Percentiles rank a stretch among this genome's conserved stretches.
Evolutionary conservation across 2,329 filamentous ascomycete genomes (phyloP).

Genomic region (Beauveria sp.): DNA sequence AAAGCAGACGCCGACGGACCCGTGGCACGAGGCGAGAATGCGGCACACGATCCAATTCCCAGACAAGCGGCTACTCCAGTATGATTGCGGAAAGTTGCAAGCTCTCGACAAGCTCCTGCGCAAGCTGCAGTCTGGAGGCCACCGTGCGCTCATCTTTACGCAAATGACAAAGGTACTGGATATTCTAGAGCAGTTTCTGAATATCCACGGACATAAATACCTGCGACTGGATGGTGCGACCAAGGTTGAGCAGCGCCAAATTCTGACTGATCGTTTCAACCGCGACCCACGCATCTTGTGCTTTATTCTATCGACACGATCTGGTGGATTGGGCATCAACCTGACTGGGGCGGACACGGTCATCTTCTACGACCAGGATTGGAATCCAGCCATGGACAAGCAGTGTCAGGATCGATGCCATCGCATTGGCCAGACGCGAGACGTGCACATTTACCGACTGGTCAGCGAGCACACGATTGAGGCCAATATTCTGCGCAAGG

Average conservation of each 20-base stretch:
- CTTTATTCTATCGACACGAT: slow-evolving; percentile 92
- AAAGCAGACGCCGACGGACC: slow-evolving; percentile 56
- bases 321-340: slow-evolving; percentile 92
- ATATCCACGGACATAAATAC: slow-evolving; percentile 96
- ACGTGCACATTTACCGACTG: slow-evolving; percentile 95
- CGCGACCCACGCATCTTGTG: slow-evolving; percentile 85
- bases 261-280: slow-evolving; percentile 95
- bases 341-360: slow-evolving; percentile 94
- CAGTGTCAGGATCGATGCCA: slow-evolving; percentile 97
- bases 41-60: slow-evolving; percentile 93
- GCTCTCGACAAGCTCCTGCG: slow-evolving; percentile 79
- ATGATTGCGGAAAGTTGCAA: slow-evolving; percentile 95
- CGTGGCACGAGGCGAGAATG: slow-evolving; percentile 91
- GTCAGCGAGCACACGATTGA: slow-evolving; percentile 93
- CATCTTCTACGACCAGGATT: slow-evolving; percentile 98
- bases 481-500: slow-evolving; percentile 93
- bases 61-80: slow-evolving; percentile 91
- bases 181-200: slow-evolving; percentile 94
- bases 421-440: slow-evolving; percentile 92
- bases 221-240: slow-evolving; percentile 93
- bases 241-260: slow-evolving; percentile 90
- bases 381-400: slow-evolving; percentile 99
- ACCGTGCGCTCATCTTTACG: slow-evolving; percentile 94
- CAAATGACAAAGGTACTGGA: slow-evolving; percentile 99
- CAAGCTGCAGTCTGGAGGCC: slow-evolving; percentile 78